Evolutionary conservation across 345 rosid genomes (phyloP), one percentile per base, ranked within the genome.

Genomic region (Brassica incana): DNA sequence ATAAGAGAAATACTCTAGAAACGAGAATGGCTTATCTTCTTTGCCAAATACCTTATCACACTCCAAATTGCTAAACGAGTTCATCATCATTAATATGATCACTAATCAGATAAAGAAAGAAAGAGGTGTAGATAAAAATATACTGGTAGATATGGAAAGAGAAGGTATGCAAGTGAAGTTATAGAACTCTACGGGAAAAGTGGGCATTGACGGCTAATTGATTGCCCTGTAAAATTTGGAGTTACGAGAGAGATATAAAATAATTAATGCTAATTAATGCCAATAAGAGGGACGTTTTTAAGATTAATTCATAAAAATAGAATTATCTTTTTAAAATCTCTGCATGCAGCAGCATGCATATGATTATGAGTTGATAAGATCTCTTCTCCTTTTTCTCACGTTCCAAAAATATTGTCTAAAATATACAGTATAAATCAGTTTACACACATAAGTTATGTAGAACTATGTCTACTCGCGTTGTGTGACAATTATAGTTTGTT

Each of bases 161-260:
- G 52, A 33, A 65, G 56, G 56, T 50, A 14, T 23, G 32, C 0
- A 74, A 75, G 25, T 33, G 20, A 33, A 65, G 60, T 74, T 18
- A 30, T 48, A 32, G 67, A 38, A 48, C 12, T 58, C 45, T 76
- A 58, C 30, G 30, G 60, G 67, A 29, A 56, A 38, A 29, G 79
- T 38, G 61, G 20, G 45, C 38, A 67, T 58, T 40, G 67, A 67
- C 73, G 73, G 79, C 73, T 76, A 58, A 76, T 59, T 76, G 54
- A 76, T 59, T 38, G 60, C 48, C 67, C 43, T 67, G 73, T 67
- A 15, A 76, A 67, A 10, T 67, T 36, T 76, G 73, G 79, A 76
- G 73, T 76, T 76, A 76, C 73, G 79, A 67, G 79, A 66, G 72
- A 75, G 25, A 32, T 35, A 75, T 5, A 56, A 56, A 75, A 76